phyloP scores from a whole-genome alignment of 2,329 filamentous ascomycete genomes.

The Ophiocordyceps australis region DNA sequence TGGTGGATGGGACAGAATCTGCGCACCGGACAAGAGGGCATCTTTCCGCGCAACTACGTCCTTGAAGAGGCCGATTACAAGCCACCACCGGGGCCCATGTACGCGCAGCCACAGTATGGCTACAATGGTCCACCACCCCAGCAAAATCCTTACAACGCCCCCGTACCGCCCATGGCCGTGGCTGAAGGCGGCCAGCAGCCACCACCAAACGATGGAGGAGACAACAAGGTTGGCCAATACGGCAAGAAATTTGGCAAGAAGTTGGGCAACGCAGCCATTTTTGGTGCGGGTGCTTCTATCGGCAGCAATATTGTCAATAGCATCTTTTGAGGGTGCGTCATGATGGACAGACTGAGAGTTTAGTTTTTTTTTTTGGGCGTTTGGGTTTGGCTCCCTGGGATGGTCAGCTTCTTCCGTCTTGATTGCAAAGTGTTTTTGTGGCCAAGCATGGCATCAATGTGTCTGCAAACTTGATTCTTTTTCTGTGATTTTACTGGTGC shows the following conservation, averaged over 20 bases:
- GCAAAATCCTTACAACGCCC: slow-evolving; percentile 46
- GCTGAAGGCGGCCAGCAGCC: slow-evolving; percentile 35
- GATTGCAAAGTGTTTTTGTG: too few species aligned
- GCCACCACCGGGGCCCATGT: slow-evolving; percentile 4
- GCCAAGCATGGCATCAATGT: too few species aligned
- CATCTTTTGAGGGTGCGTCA: slow-evolving; percentile 59
- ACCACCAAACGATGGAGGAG: slow-evolving; percentile 20
- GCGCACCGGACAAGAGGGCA: slow-evolving; percentile 69
- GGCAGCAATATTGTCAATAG: slow-evolving; percentile 80
- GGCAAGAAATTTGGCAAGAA: slow-evolving; percentile 98
- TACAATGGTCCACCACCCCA: slow-evolving; percentile 24
- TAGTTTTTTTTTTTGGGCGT: too few species aligned
- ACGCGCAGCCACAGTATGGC: slow-evolving; percentile 18
- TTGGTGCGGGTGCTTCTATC: slow-evolving; percentile 82
- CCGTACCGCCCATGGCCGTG: slow-evolving; percentile 60
- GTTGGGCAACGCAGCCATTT: slow-evolving; percentile 61
- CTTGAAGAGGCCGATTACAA: slow-evolving; percentile 45
- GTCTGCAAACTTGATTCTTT: too few species aligned
- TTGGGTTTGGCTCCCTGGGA: background rate
- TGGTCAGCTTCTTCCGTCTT: too few species aligned
- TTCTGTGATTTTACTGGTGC: too few species aligned
- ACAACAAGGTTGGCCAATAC: slow-evolving; percentile 47
- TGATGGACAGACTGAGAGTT: too few species aligned
- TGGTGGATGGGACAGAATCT: slow-evolving; percentile 90
- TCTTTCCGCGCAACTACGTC: slow-evolving; percentile 90